A percentile compares a stretch with the other conserved stretches of the same genome.
These are phyloP conservation scores for Pestalotiopsis fici DNA, from an alignment of 2,329 filamentous ascomycete species.

Conservation along the genomic window DNA sequence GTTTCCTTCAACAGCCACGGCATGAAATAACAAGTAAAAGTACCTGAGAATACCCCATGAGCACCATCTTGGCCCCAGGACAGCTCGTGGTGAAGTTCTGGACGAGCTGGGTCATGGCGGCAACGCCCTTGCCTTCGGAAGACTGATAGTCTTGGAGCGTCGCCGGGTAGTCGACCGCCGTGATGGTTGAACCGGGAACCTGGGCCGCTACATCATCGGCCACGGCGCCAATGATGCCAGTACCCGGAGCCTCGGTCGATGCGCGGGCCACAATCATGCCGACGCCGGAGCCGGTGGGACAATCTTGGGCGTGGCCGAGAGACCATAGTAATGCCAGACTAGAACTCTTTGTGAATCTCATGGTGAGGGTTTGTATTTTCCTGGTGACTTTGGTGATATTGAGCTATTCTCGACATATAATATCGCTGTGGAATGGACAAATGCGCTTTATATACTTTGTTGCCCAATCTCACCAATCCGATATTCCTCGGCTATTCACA, in stretches of 20 bases:
- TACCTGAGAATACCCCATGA: constrained; percentile 35
- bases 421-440: background rate
- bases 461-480: background rate
- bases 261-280: constrained; percentile 36
- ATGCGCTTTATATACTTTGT: background rate
- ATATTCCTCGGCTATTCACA: background rate
- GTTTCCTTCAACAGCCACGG: constrained; percentile 1
- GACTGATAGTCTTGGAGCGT: constrained; percentile 23
- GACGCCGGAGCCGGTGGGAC: constrained; percentile 9
- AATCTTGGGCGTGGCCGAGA: background rate
- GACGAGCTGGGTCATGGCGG: constrained; percentile 28
- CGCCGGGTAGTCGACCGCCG: constrained; percentile 32
- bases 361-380: background rate
- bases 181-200: constrained; percentile 32
- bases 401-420: background rate
- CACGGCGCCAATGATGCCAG: constrained; percentile 32
- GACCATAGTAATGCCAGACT: background rate
- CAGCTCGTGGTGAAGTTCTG: constrained; percentile 27
- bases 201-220: constrained; percentile 27
- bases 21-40: constrained; percentile 5
- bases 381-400: background rate
- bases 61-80: constrained; percentile 31
- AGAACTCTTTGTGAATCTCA: background rate
- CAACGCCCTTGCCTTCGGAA: constrained; percentile 30
- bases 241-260: constrained; percentile 30